Evolutionary conservation across 257 asterid species (phyloP).

Genomic region (Datura wrightii): DNA sequence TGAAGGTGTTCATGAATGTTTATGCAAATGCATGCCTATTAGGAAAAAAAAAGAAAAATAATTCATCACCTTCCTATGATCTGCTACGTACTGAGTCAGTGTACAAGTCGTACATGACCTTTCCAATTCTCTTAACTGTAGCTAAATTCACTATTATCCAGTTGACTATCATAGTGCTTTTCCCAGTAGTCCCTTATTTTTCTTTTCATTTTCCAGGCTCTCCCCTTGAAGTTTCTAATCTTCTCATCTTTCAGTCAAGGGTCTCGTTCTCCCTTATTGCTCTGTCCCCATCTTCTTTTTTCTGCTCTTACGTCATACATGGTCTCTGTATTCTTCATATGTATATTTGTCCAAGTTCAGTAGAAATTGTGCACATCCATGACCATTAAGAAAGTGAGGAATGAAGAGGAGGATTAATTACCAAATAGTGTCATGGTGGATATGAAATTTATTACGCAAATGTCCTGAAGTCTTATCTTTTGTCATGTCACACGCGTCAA

Average conservation of each 20-base stretch:
- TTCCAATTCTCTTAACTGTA: not conserved
- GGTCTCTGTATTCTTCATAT: not conserved
- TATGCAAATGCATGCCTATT: not conserved
- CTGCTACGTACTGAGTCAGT: not conserved
- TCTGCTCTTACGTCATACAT: not conserved
- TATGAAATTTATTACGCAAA: not conserved
- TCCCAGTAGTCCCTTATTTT: not conserved
- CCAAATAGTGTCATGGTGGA: not conserved
- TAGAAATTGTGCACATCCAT: not conserved
- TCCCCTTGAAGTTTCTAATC: not conserved
- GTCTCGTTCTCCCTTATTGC: not conserved
- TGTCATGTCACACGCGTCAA: not conserved
- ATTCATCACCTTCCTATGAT: not conserved
- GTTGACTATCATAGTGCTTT: not conserved
- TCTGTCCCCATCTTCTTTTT: not conserved
- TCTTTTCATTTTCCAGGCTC: not conserved
- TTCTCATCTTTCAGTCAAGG: not conserved
- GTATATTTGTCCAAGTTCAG: not conserved
- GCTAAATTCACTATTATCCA: not conserved
- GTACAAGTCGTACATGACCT: constrained; percentile 1
- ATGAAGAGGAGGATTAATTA: not conserved
- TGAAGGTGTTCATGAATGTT: not conserved
- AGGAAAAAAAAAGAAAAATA: not conserved
- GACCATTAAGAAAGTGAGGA: not conserved
- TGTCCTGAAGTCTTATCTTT: not conserved